phyloP scores from a whole-genome alignment of 805 yeast species.

The Sugiyamaella floridensis region DNA sequence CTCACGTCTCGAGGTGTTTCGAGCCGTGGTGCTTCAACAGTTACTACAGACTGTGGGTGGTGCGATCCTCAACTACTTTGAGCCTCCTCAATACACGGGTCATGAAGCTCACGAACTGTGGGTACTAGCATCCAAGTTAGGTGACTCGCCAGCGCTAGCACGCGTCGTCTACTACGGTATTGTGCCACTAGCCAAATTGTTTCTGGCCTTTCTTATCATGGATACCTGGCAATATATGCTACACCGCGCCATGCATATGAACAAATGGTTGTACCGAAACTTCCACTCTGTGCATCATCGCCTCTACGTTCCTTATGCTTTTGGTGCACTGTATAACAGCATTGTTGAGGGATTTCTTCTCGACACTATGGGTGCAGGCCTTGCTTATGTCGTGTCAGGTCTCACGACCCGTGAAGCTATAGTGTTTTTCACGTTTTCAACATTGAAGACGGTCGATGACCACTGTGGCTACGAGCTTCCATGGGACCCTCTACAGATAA shows the following conservation, averaged over 20 bases:
- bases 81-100: constrained; percentile 42
- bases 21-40: constrained; percentile 83
- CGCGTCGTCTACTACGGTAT: constrained; percentile 56
- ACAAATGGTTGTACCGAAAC: constrained; percentile 63
- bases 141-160: constrained; percentile 31
- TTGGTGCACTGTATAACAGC: constrained; percentile 91
- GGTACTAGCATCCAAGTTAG: constrained; percentile 36
- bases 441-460: constrained; percentile 95
- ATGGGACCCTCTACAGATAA: constrained; percentile 77
- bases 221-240: constrained; percentile 95
- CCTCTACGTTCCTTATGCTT: constrained; percentile 92
- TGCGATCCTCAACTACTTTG: constrained; percentile 45
- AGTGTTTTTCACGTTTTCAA: constrained; percentile 73
- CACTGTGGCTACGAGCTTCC: constrained; percentile 98
- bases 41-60: constrained; percentile 75
- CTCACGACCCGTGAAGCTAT: constrained; percentile 73
- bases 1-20: constrained; percentile 56
- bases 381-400: constrained; percentile 58
- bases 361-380: constrained; percentile 88
- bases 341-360: constrained; percentile 89
- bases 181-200: constrained; percentile 49
- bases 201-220: constrained; percentile 61
- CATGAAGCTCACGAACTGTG: constrained; percentile 44
- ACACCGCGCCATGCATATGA: constrained; percentile 83
- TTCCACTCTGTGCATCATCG: constrained; percentile 95